Conservation (phyloP, 768 basidiomycete genomes). For the Amanita pallidorosea region DNA sequence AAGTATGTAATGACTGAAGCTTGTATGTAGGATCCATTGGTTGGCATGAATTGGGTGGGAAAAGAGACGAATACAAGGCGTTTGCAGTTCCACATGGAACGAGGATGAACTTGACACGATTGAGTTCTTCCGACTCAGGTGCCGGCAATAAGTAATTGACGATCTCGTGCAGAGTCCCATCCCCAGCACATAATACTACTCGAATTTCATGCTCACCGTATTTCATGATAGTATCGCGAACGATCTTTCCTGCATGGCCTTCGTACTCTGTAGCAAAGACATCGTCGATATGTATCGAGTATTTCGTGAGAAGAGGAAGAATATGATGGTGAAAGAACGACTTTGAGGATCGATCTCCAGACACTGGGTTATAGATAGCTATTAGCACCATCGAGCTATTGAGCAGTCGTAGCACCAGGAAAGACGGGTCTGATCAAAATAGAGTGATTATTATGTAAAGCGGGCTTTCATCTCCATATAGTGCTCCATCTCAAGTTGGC, state of each 20-base stretch:
- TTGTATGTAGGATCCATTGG: conserved; percentile 25
- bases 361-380: conserved; percentile 68
- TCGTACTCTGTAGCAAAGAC: conserved; percentile 36
- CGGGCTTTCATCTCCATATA: conserved; percentile 63
- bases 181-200: conserved; percentile 69
- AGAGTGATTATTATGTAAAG: conserved; percentile 28
- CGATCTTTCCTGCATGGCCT: conserved; percentile 43
- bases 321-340: conserved; percentile 50
- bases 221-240: conserved; percentile 26
- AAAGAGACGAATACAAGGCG: conserved; percentile 75
- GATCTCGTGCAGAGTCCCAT: conserved; percentile 89
- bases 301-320: conserved; percentile 45
- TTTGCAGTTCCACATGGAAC: conserved; percentile 89
- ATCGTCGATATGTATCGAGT: conserved; percentile 26
- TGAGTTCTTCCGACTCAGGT: not conserved
- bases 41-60: conserved; percentile 31
- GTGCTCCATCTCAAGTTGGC: conserved; percentile 74
- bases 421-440: no score
- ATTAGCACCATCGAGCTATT: conserved; percentile 34
- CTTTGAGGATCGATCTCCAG: conserved; percentile 48
- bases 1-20: conserved; percentile 46
- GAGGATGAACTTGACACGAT: conserved; percentile 31
- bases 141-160: conserved; percentile 40
- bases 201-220: conserved; percentile 22
- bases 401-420: not conserved